Conservation (phyloP, 768 basidiomycete genomes). For the Leccinum broughii region DNA sequence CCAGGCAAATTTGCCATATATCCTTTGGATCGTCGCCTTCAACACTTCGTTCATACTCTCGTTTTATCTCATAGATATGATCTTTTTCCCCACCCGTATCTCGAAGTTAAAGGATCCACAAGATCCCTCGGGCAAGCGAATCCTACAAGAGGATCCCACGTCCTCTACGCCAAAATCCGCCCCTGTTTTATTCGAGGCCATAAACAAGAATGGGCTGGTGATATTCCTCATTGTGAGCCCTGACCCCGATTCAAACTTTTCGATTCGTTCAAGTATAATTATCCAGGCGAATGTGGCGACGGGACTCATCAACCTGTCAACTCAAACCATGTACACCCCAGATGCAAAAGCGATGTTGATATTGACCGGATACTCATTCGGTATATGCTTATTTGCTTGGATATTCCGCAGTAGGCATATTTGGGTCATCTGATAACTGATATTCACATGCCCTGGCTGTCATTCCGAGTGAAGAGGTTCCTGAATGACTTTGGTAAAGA, state of each 20-base stretch:
- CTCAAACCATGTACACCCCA: conserved; percentile 78
- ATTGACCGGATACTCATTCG: conserved; percentile 58
- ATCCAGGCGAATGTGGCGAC: conserved; percentile 84
- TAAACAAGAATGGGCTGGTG: conserved; percentile 78
- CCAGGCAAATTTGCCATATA: too few relatives aligned
- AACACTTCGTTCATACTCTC: too few relatives aligned
- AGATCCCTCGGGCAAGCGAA: too few relatives aligned
- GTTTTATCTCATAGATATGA: too few relatives aligned
- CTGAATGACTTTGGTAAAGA: conserved; percentile 57
- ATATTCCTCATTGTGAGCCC: conserved; percentile 78
- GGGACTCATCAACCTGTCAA: conserved; percentile 76
- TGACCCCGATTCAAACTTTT: neutral
- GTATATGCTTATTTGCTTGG: conserved; percentile 68
- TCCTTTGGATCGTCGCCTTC: too few relatives aligned
- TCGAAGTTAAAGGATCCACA: too few relatives aligned
- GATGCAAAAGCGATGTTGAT: conserved; percentile 59
- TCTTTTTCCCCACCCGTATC: too few relatives aligned
- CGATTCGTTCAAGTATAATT: neutral
- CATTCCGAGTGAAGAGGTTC: conserved; percentile 56
- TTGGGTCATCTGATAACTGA: conserved; percentile 26
- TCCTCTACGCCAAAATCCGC: too few relatives aligned
- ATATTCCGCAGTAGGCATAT: conserved; percentile 36
- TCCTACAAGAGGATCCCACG: too few relatives aligned
- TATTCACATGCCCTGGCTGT: too few relatives aligned
- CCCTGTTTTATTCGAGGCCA: too few relatives aligned